A percentile compares a stretch with the other conserved stretches of the same genome.
These are phyloP conservation scores for Scutellaria galericulata DNA, from an alignment of 257 asterid genomes.

Conservation along the genomic window DNA sequence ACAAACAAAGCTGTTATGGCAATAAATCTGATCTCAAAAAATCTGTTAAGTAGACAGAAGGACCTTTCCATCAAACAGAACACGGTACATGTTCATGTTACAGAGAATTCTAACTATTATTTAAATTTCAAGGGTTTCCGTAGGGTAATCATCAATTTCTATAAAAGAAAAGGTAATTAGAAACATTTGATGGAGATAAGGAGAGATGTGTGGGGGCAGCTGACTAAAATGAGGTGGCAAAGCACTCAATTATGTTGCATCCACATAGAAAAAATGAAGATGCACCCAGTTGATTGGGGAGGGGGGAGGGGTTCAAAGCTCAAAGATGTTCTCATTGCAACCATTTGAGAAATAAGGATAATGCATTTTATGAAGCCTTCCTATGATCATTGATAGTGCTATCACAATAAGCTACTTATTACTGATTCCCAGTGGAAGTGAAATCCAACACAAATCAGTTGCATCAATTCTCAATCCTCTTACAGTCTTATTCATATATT, in stretches of 20 bases:
- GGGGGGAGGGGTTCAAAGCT: neutral
- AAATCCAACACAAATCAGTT: constrained; percentile 8
- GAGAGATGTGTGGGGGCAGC: neutral
- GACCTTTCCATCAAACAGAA: constrained; percentile 19
- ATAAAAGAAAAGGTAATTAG: neutral
- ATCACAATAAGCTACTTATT: neutral
- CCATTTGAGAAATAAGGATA: neutral
- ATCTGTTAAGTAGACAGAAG: neutral
- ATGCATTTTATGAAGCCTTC: neutral
- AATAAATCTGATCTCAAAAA: neutral
- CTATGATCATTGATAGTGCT: constrained; percentile 1
- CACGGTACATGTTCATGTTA: neutral
- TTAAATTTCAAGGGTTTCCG: too few species aligned
- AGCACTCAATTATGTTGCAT: neutral
- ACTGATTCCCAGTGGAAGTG: constrained; percentile 2
- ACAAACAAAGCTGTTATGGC: neutral
- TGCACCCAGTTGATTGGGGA: neutral
- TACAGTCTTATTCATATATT: neutral
- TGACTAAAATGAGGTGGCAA: neutral
- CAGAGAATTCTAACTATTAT: too few species aligned
- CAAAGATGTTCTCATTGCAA: neutral
- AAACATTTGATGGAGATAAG: neutral
- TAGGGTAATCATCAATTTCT: neutral
- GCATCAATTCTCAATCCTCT: neutral
- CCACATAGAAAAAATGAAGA: neutral